Base-by-base conservation (phyloP, 2,329 filamentous ascomycete species). In the Neocucurbitaria cava region DNA sequence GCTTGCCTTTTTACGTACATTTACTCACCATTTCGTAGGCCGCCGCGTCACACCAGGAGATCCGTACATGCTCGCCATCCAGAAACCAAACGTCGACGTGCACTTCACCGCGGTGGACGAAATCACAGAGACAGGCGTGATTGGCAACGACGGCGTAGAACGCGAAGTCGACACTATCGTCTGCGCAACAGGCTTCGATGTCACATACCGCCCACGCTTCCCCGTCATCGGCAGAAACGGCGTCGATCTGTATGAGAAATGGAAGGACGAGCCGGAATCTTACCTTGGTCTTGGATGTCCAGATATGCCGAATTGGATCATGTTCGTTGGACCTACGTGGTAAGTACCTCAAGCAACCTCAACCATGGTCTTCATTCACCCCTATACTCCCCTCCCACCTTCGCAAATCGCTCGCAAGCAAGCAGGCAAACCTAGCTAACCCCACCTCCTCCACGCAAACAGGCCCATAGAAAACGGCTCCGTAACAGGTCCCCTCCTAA, bases 31-130 rank as follows among this genome's bases (percentile, higher is more conserved):
- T 1, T 10, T 2, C 3, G 6, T 8, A 71, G 69, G 74, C 51
- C 73, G 79, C 10, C 61, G 79, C n/a, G 70, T 82, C 38, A 81
- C 79, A 0, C 79, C 79, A 0, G 81, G 81, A 2, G 80, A 82
- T 60, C 79, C 79, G 1, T 83, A 83, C 58, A 81, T 83, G 76
- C 57, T 73, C 39, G 81, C 81, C 1, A 79, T 83, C 40, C 79
- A 82, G 54, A 73, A 82, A 49, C 69, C 74, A 7, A 83, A 83
- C 46, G 79, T 83, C 1, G 77, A 82, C 58, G 80, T 83, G 0
- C 79, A 82, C 57, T 83, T 82, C 60, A 79, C 80, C 1, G 71
- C 76, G 1, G 80, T 82, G 2, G 69, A 68, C 13, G 72, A 74
- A 24, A 77, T 81, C 52, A 82, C 80, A 0, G 75, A 79, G 54